Percentiles rank a stretch among this genome's conserved stretches.
These are phyloP conservation scores for Gonapodya prolifera DNA, from an alignment of 192 early-diverging fungal genomes.

Conservation along the genomic window DNA sequence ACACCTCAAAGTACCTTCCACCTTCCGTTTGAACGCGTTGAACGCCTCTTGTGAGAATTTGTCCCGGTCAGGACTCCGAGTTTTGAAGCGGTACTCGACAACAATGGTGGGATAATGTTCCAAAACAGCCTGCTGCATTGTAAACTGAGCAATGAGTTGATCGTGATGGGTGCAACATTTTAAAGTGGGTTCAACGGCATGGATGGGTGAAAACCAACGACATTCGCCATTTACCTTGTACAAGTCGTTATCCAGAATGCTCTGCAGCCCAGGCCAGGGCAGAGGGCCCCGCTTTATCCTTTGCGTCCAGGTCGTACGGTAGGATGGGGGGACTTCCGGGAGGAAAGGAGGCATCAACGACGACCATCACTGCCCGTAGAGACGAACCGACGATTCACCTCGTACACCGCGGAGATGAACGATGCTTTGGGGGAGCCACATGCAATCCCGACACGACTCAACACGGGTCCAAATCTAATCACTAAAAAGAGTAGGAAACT, in stretches of 20 bases:
- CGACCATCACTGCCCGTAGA: too few relatives aligned
- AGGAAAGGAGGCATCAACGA: too few relatives aligned
- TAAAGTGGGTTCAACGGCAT: background rate
- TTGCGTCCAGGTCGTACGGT: background rate
- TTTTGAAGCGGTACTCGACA: conserved; percentile 54
- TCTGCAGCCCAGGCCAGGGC: background rate
- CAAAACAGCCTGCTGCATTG: conserved; percentile 65
- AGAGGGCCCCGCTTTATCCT: background rate
- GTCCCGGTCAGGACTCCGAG: conserved; percentile 29
- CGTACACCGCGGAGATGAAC: background rate
- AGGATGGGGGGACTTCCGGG: background rate
- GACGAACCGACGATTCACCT: too few relatives aligned
- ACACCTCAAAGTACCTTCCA: conserved; percentile 15
- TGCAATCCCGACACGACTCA: background rate
- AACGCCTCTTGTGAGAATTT: conserved; percentile 26
- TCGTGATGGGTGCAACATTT: background rate
- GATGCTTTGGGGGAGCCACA: background rate
- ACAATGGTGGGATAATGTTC: conserved; percentile 48
- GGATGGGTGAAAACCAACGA: background rate
- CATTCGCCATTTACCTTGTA: conserved; percentile 45
- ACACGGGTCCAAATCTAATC: too few relatives aligned
- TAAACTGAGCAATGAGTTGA: conserved; percentile 6
- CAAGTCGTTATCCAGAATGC: conserved; percentile 66
- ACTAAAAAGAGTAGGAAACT: too few relatives aligned
- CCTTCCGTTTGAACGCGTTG: conserved; percentile 25